Evolutionary conservation across 805 yeast genomes (phyloP).

Genomic region (Lachancea mirantina): DNA sequence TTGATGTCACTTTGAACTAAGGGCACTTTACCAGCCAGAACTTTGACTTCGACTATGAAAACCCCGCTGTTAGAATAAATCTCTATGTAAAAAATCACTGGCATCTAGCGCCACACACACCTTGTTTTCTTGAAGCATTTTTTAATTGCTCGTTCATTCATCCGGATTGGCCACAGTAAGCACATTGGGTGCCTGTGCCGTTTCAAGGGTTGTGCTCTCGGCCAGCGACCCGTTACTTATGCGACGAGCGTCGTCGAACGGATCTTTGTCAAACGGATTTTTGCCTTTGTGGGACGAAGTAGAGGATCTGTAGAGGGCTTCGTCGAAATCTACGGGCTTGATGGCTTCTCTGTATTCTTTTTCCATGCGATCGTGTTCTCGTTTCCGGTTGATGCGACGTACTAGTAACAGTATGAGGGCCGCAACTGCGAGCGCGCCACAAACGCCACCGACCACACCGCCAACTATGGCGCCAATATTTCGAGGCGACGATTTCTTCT

Average conservation of each 20-base stretch:
- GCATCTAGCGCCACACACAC: no score
- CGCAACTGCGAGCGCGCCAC: conserved; percentile 38
- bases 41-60: no score
- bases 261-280: conserved; percentile 38
- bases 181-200: conserved; percentile 53
- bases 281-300: conserved; percentile 18
- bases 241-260: conserved; percentile 74
- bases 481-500: conserved; percentile 13
- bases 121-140: no score
- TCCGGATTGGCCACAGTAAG: conserved; percentile 88
- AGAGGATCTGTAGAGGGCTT: conserved; percentile 23
- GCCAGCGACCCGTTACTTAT: conserved; percentile 81
- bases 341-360: conserved; percentile 52
- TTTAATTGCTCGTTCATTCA: conserved; percentile 31
- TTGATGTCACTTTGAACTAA: conserved; percentile 5
- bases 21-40: no score
- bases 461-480: conserved; percentile 54
- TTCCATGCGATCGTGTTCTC: conserved; percentile 45
- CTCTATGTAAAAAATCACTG: no score
- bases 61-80: no score
- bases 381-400: conserved; percentile 32
- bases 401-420: conserved; percentile 34
- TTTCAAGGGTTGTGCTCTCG: conserved; percentile 65
- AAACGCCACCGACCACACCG: conserved; percentile 53
- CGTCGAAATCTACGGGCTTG: conserved; percentile 36